These are phyloP conservation scores for Beauveria sp. DNA, from an alignment of 2,329 filamentous ascomycete species.

Conservation along the genomic window DNA sequence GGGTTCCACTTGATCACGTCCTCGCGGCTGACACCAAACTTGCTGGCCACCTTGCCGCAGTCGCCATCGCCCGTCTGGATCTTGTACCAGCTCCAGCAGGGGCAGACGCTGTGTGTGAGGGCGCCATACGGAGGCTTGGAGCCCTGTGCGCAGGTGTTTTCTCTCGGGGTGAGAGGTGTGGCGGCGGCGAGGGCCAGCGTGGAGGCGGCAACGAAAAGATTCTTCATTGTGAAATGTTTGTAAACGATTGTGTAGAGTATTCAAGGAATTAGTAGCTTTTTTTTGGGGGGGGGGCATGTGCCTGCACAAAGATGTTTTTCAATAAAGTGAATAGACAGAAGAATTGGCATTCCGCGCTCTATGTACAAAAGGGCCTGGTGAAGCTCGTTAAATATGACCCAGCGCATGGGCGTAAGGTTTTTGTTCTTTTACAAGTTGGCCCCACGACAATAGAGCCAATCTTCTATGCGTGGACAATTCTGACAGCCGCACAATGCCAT, in stretches of 20 bases:
- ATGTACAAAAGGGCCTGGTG: neutral
- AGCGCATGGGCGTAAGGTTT: neutral
- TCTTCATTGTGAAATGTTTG: neutral
- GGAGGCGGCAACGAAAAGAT: neutral
- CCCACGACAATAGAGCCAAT: neutral
- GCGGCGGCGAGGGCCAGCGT: neutral
- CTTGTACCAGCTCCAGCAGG: slow-evolving; percentile 11
- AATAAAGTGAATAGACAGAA: too few species aligned
- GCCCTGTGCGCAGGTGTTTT: slow-evolving; percentile 2
- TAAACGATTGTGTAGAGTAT: neutral
- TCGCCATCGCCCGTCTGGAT: slow-evolving; percentile 3
- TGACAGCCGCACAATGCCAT: neutral
- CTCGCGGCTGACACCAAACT: neutral
- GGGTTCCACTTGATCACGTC: slow-evolving; percentile 10
- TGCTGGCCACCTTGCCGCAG: slow-evolving; percentile 7
- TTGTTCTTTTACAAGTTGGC: neutral
- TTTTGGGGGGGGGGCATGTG: too few species aligned
- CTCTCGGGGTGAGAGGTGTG: neutral
- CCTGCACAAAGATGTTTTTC: too few species aligned
- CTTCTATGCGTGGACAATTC: neutral
- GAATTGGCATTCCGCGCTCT: neutral
- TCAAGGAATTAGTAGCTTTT: too few species aligned
- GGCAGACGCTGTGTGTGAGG: slow-evolving; percentile 6
- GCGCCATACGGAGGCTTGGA: slow-evolving; percentile 2
- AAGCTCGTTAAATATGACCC: slow-evolving; percentile 5